These are phyloP conservation scores for Xylaria polymorpha DNA, from an alignment of 2,329 filamentous ascomycete species.

Conservation along the genomic window DNA sequence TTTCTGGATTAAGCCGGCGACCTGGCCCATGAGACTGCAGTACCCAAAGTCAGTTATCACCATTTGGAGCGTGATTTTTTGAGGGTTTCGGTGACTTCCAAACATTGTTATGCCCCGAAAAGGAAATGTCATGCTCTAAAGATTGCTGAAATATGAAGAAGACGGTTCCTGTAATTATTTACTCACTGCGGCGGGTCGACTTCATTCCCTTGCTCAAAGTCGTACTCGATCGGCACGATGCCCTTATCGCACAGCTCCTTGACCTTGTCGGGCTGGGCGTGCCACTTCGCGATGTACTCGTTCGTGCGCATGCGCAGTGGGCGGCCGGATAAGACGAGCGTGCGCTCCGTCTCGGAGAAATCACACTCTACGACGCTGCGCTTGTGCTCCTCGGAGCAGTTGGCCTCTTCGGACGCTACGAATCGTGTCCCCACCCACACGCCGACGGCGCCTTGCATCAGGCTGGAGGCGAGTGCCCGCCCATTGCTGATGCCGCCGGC, in stretches of 20 bases:
- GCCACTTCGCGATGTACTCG: slow-evolving; percentile 86
- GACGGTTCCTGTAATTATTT: no score
- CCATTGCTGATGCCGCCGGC: slow-evolving; percentile 90
- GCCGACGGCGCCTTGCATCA: slow-evolving; percentile 89
- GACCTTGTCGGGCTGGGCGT: slow-evolving; percentile 78
- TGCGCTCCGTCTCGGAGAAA: slow-evolving; percentile 83
- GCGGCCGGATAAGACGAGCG: slow-evolving; percentile 83
- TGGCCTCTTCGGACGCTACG: slow-evolving; percentile 84
- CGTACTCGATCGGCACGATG: slow-evolving; percentile 82
- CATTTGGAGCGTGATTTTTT: no score
- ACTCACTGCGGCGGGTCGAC: slow-evolving; percentile 78
- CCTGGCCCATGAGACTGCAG: slow-evolving; percentile 83
- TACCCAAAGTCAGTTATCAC: no score
- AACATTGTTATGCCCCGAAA: no score
- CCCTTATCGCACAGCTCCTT: slow-evolving; percentile 79
- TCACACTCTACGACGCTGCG: slow-evolving; percentile 81
- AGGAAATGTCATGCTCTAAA: no score
- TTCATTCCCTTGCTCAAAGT: slow-evolving; percentile 84
- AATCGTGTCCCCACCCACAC: slow-evolving; percentile 97
- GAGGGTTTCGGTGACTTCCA: no score
- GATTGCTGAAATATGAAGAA: no score
- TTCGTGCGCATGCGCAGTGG: slow-evolving; percentile 85
- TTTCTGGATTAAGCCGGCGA: slow-evolving; percentile 79
- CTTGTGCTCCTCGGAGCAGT: slow-evolving; percentile 85
- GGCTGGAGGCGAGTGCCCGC: slow-evolving; percentile 78